These are phyloP conservation scores for Komagataella populi DNA, from an alignment of 805 yeast genomes.

Conservation along the genomic window DNA sequence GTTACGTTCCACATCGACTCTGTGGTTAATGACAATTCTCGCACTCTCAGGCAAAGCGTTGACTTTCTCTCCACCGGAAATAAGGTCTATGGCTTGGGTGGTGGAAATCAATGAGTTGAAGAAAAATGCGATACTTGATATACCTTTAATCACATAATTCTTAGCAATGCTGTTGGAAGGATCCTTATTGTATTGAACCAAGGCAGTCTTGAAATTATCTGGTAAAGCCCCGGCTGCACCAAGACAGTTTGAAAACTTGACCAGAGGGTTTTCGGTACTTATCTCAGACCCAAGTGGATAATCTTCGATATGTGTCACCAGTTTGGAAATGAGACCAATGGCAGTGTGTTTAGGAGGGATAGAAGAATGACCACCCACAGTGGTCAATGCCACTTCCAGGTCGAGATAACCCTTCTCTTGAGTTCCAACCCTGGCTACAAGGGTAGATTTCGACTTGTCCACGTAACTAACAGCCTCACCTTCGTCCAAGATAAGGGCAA, in stretches of 20 bases:
- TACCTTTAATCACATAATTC: constrained; percentile 17
- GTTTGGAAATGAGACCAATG: constrained; percentile 53
- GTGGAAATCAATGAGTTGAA: constrained; percentile 35
- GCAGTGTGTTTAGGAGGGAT: constrained; percentile 71
- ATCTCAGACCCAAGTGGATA: constrained; percentile 36
- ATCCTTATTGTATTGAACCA: constrained; percentile 2
- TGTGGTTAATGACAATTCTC: constrained; percentile 38
- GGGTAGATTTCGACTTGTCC: constrained; percentile 23
- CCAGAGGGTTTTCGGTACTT: constrained; percentile 41
- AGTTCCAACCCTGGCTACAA: constrained; percentile 39
- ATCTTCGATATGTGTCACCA: constrained; percentile 38
- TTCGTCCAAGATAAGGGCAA: constrained; percentile 60
- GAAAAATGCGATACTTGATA: constrained; percentile 6
- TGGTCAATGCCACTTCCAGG: constrained; percentile 29
- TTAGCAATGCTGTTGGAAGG: constrained; percentile 18
- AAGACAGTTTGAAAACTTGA: constrained; percentile 40
- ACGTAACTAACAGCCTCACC: constrained; percentile 18
- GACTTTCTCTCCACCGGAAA: constrained; percentile 57
- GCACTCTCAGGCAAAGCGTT: constrained; percentile 63
- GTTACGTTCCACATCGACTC: constrained; percentile 44
- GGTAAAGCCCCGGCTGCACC: constrained; percentile 26
- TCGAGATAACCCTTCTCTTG: constrained; percentile 46
- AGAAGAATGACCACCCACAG: constrained; percentile 74
- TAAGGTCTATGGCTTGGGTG: constrained; percentile 50
- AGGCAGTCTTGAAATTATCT: constrained; percentile 21